A percentile compares a stretch with the other conserved stretches of the same genome.
Evolutionary conservation across 2,329 filamentous ascomycete species (phyloP).

Genomic region (Aureobasidium sp.): DNA sequence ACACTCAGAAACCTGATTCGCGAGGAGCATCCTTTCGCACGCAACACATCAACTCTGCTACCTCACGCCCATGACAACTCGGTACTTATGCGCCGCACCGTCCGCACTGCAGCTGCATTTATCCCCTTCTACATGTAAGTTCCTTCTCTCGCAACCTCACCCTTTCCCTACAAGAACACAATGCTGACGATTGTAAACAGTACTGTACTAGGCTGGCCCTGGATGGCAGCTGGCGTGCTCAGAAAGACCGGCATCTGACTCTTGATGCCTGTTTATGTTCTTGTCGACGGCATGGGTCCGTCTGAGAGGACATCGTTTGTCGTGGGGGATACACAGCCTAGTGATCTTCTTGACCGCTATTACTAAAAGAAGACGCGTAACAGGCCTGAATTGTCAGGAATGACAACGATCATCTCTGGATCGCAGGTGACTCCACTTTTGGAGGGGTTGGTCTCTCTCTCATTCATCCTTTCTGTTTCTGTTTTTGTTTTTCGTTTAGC

Average conservation of each 20-base stretch:
- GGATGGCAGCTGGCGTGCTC: background rate
- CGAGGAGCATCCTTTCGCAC: constrained; percentile 5
- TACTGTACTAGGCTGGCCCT: constrained; percentile 2
- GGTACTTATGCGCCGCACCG: background rate
- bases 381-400: too few species aligned
- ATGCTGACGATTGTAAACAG: background rate
- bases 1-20: constrained; percentile 3
- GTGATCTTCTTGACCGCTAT: background rate
- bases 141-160: too few species aligned
- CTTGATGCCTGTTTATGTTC: background rate
- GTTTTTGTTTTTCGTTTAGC: too few species aligned
- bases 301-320: background rate
- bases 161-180: too few species aligned
- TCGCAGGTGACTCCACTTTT: too few species aligned
- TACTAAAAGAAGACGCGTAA: too few species aligned
- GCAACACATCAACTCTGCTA: background rate
- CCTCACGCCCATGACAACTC: constrained; percentile 12
- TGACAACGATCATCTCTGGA: constrained; percentile 24
- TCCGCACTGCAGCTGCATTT: background rate
- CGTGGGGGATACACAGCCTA: background rate
- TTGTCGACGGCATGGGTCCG: constrained; percentile 1
- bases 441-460: too few species aligned
- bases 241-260: constrained; percentile 10
- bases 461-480: too few species aligned
- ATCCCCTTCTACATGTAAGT: constrained; percentile 3